Base-by-base conservation (phyloP, 2,329 filamentous ascomycete genomes). In the Fusarium falciforme region DNA sequence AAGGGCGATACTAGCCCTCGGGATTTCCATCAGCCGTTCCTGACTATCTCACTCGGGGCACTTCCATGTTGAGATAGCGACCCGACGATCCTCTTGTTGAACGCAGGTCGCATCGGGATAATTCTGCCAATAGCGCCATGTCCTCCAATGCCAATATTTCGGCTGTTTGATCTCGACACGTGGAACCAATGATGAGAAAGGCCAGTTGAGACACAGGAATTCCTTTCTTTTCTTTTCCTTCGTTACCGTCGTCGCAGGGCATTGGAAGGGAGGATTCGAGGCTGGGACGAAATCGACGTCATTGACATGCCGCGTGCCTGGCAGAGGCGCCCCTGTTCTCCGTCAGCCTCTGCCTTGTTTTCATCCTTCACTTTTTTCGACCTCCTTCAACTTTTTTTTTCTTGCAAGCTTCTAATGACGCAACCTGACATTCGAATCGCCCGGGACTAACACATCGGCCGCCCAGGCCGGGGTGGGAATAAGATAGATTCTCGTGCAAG, bases 111-210 rank as follows among this genome's bases (percentile, higher is more conserved):
- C 14, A 12, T 68, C 75, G 75, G 76, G 25, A 67, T 65, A 74
- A 77, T 64, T 72, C 70, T 60, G 62, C 76, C 76, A 78, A 78
- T 78, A 67, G 62, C 57, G 61, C 36, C 31, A 61, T 71, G 47
- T 10, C 63, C 25, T 70, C 22, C 25, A 61, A 60, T 70, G 66
- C 72, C 65, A 74, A 73, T 63, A 47, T 70, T 68, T 61, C 22
- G 55, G 16, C 55, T 25, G 59, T 65, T 29, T 55, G 61, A 58
- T 49, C 64, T 66, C 57, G 54, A 59, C 65, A 74, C 55, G 61
- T 59, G 68, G 72, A 60, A 38, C 66, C 58, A 66, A 72, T 69
- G 59, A 16, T 35, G n/a, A 27, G 44, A 27, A 33, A 38, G 22
- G 63, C 61, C 29, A 47, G 22, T 62, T 33, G 42, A 38, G 68